Conservation (phyloP, 2,329 filamentous ascomycete genomes). For the Trichoderma cornu-damae region DNA sequence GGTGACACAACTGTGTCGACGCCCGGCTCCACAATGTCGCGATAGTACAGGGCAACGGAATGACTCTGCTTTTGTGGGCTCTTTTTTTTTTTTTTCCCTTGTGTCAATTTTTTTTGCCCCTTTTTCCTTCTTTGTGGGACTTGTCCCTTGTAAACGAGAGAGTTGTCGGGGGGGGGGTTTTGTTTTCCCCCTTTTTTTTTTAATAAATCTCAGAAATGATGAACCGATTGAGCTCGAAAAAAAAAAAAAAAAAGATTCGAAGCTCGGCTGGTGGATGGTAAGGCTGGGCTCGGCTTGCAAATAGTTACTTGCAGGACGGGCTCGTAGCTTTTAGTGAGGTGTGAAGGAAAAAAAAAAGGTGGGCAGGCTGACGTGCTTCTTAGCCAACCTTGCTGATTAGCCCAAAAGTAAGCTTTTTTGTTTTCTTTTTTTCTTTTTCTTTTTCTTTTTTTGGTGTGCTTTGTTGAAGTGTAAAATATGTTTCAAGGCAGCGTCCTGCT, state of each 20-base stretch:
- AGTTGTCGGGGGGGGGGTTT: too few relatives aligned
- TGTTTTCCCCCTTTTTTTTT: neutral
- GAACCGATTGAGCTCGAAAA: too few relatives aligned
- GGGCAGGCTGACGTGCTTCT: slow-evolving; percentile 17
- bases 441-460: too few relatives aligned
- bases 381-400: neutral
- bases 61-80: slow-evolving; percentile 16
- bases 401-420: neutral
- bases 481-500: neutral
- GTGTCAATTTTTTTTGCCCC: slow-evolving; percentile 2
- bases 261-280: slow-evolving; percentile 7
- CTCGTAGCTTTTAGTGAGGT: neutral
- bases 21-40: slow-evolving; percentile 19
- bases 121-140: neutral
- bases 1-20: slow-evolving; percentile 15
- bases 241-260: too few relatives aligned
- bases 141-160: too few relatives aligned
- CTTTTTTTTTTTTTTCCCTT: neutral
- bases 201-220: neutral
- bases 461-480: too few relatives aligned
- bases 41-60: slow-evolving; percentile 12
- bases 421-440: too few relatives aligned
- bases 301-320: slow-evolving; percentile 10
- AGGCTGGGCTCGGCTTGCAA: slow-evolving; percentile 13
- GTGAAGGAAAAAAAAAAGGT: too few relatives aligned